Evolutionary conservation across 495 filamentous ascomycete species (phyloP).

Genomic region (Neurospora sp.): DNA sequence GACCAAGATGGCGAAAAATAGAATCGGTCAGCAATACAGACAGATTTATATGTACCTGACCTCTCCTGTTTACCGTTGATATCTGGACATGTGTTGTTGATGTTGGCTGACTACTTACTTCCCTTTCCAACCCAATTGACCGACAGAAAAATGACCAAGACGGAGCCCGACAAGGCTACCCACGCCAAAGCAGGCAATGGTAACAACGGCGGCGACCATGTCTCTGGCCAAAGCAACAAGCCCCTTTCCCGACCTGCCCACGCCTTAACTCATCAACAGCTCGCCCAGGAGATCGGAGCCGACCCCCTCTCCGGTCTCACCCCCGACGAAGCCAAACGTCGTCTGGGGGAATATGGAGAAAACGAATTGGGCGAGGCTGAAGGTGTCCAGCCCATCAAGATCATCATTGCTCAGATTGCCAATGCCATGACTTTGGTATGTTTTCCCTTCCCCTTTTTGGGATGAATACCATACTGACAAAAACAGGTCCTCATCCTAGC

Average conservation of each 20-base stretch:
- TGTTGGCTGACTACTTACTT: too few relatives aligned
- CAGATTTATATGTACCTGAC: too few relatives aligned
- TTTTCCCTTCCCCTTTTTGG: not conserved
- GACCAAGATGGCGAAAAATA: too few relatives aligned
- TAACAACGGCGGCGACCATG: slow-evolving; percentile 17
- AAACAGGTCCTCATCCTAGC: slow-evolving; percentile 58
- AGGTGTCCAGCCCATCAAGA: slow-evolving; percentile 41
- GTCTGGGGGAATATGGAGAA: slow-evolving; percentile 33
- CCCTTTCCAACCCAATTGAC: too few relatives aligned
- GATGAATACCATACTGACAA: too few relatives aligned
- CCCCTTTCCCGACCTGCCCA: slow-evolving; percentile 55
- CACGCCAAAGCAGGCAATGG: not conserved
- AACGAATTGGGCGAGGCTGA: slow-evolving; percentile 42
- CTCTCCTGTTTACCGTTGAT: too few relatives aligned
- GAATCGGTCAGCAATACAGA: too few relatives aligned
- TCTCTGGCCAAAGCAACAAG: slow-evolving; percentile 44
- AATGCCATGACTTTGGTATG: slow-evolving; percentile 44
- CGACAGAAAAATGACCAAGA: not conserved
- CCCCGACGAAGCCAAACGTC: slow-evolving; percentile 27
- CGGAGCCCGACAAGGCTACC: not conserved
- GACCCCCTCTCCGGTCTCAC: slow-evolving; percentile 41
- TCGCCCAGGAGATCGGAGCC: slow-evolving; percentile 48
- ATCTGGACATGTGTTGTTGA: too few relatives aligned
- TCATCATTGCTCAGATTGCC: slow-evolving; percentile 44
- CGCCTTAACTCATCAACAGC: slow-evolving; percentile 42